Evolutionary conservation across 805 yeast species (phyloP).

Genomic region (Cyberlindnera galapagoensis): DNA sequence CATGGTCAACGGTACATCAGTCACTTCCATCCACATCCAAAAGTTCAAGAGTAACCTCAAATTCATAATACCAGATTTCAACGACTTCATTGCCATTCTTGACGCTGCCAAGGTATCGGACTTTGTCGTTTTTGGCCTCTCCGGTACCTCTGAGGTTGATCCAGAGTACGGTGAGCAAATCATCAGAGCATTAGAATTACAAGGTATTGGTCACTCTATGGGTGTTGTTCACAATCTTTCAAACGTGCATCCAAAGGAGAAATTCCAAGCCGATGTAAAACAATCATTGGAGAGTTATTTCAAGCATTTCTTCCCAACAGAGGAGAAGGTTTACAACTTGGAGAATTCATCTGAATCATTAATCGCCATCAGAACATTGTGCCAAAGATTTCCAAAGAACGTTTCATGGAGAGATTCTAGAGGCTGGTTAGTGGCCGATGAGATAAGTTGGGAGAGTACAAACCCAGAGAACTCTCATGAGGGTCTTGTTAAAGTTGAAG

Average conservation of each 20-base stretch:
- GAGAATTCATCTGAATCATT: conserved; percentile 64
- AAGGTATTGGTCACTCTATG: conserved; percentile 80
- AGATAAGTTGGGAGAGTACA: conserved; percentile 35
- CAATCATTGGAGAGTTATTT: conserved; percentile 61
- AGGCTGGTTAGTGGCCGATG: conserved; percentile 79
- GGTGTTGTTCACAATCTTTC: conserved; percentile 76
- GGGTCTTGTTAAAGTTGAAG: conserved; percentile 57
- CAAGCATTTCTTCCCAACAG: conserved; percentile 72
- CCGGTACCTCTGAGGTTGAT: conserved; percentile 81
- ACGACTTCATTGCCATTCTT: conserved; percentile 58
- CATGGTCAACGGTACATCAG: conserved; percentile 37
- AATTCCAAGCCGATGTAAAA: conserved; percentile 65
- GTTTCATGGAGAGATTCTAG: conserved; percentile 91
- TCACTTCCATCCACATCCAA: conserved; percentile 44
- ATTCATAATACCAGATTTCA: conserved; percentile 63
- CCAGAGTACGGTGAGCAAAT: conserved; percentile 79
- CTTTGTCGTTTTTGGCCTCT: conserved; percentile 81
- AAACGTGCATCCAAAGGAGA: conserved; percentile 60
- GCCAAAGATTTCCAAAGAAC: conserved; percentile 83
- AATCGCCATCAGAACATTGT: conserved; percentile 65
- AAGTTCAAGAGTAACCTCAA: conserved; percentile 74
- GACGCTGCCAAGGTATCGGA: conserved; percentile 90
- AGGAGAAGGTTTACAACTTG: conserved; percentile 68
- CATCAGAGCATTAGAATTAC: conserved; percentile 80
- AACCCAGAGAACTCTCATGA: conserved; percentile 24